Evolutionary conservation across 1,284 basidiomycete genomes (phyloP).

Genomic region (Leccinum fallax): DNA sequence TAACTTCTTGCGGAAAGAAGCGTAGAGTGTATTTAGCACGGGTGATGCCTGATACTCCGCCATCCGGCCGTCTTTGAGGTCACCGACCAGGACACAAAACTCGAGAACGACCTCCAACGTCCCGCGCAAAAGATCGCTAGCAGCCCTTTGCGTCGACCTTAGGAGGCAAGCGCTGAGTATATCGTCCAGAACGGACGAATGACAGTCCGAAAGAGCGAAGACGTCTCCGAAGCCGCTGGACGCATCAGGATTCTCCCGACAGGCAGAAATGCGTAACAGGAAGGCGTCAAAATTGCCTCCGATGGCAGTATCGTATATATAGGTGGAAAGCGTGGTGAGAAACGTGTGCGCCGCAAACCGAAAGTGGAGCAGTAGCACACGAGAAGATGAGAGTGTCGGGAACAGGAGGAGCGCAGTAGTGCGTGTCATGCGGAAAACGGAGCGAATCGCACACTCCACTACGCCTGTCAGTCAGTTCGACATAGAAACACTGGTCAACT

Average conservation of each 20-base stretch:
- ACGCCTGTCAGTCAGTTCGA: conserved; percentile 5
- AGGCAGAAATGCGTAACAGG: conserved; percentile 45
- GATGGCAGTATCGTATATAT: conserved; percentile 79
- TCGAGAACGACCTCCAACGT: conserved; percentile 71
- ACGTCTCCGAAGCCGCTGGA: conserved; percentile 60
- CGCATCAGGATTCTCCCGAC: conserved; percentile 28
- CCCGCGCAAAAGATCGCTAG: conserved; percentile 66
- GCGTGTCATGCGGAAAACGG: conserved; percentile 66
- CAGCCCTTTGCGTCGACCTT: conserved; percentile 67
- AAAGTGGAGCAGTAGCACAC: conserved; percentile 61
- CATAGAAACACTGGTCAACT: conserved; percentile 11
- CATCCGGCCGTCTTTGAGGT: conserved; percentile 53
- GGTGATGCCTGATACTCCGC: conserved; percentile 63
- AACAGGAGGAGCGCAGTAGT: conserved; percentile 52
- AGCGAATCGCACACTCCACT: conserved; percentile 74
- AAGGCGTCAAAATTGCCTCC: conserved; percentile 74
- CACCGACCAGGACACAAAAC: conserved; percentile 68
- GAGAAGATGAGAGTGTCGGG: conserved; percentile 53
- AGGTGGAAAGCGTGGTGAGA: conserved; percentile 61
- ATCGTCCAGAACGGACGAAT: conserved; percentile 73
- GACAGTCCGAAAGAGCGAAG: conserved; percentile 70
- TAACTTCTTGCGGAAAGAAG: conserved; percentile 59
- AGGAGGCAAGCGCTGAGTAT: conserved; percentile 81
- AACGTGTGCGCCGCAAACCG: conserved; percentile 76
- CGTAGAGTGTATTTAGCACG: conserved; percentile 54